These are phyloP conservation scores for Cystobasidium onofrii DNA, from an alignment of 768 basidiomycete species.

Conservation along the genomic window DNA sequence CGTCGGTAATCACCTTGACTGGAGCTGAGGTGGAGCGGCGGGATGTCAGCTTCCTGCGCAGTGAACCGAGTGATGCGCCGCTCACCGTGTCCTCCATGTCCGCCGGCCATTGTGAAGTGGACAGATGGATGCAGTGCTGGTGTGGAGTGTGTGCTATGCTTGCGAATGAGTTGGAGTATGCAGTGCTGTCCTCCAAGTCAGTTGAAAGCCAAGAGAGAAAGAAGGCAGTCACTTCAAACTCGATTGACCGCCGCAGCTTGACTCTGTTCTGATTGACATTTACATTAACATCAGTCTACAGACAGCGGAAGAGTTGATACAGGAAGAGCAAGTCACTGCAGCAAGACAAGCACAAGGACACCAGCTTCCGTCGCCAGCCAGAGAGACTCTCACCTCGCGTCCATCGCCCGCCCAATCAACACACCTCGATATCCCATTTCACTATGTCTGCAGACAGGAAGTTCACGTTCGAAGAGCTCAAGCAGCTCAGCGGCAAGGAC, in stretches of 20 bases:
- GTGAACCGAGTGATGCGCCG: no score
- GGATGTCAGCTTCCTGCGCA: no score
- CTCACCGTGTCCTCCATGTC: slow-evolving; percentile 20
- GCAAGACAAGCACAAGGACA: no score
- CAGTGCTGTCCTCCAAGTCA: background rate
- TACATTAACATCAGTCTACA: no score
- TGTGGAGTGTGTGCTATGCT: background rate
- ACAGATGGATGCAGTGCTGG: background rate
- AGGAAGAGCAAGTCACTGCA: no score
- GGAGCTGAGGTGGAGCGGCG: background rate
- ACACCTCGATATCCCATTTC: background rate
- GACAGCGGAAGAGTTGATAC: no score
- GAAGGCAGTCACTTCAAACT: no score
- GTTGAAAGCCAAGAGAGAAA: background rate
- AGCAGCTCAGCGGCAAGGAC: slow-evolving; percentile 68
- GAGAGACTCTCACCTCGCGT: no score
- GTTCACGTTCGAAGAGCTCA: slow-evolving; percentile 49
- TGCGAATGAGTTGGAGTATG: no score
- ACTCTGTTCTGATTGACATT: no score
- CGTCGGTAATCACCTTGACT: slow-evolving; percentile 25
- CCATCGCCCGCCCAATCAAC: slow-evolving; percentile 2
- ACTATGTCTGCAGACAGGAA: slow-evolving; percentile 36
- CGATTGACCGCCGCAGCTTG: no score
- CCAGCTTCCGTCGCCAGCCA: background rate
- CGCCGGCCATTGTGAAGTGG: slow-evolving; percentile 11